Evolutionary conservation across 306 rosid species (phyloP), one percentile per base, ranked within the genome.

Genomic region (Abrus precatorius): DNA sequence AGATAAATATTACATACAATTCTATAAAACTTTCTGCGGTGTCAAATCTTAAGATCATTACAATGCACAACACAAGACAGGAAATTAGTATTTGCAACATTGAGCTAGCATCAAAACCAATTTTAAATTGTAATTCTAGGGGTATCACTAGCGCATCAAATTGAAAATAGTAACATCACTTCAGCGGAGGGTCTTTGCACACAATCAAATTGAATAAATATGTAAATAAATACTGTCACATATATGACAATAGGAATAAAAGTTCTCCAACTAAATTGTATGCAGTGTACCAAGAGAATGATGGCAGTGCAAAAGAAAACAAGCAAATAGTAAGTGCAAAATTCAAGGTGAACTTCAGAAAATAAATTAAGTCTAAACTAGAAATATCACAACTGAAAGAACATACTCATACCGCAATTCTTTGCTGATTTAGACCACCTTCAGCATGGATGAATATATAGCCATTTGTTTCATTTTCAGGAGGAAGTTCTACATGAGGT

Each of bases 361-460:
- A 9, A 81, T 38, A 62, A 69, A 9, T 66, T 47, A 13, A 76
- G 11, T 83, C 77, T 67, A 34, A 36, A 64, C 72, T 73, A 43
- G 45, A 75, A 11, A 32, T 29, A 76, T 76, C 57, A 53, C 53
- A 80, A 53, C 67, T 74, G 76, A 63, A 43, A 70, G 28, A 62
- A 75, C 34, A 52, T 65, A 80, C 28, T 34, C 93, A 69, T 90
- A 93, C 99, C 59, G 93, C 99, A 84, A 93, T 96, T 86, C 99
- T 88, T 85, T 93, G 98, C 82, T 92, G 98, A 91, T 96, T 96
- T 54, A 96, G 85, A 81, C 99, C 99, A 72, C 98, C 99, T 81
- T 96, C 98, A 3, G 99, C 99, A 64, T 96, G 97, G 74, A 96
- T 93, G 88, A 96, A 96, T 80, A 96, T 88, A 45, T 93, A 96